A percentile compares a stretch with the other conserved stretches of the same genome.
Conservation (phyloP, 305 asterid species). For the Fraxinus latifolia region DNA sequence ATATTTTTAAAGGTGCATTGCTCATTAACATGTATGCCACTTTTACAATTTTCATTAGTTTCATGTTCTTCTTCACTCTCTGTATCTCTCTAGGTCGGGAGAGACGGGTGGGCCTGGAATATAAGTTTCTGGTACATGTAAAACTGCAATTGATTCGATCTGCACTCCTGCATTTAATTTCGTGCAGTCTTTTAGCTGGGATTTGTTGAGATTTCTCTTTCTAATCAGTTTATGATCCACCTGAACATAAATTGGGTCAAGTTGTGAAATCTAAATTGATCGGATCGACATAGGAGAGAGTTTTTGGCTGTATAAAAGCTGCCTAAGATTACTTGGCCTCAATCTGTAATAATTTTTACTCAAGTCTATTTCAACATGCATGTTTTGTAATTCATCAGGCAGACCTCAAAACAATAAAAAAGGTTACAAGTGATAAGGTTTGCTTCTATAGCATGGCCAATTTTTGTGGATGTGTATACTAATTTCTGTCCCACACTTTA, state of each 20-base stretch:
- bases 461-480: background rate
- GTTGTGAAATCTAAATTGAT: background rate
- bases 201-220: background rate
- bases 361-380: background rate
- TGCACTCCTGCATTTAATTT: background rate
- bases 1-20: conserved; percentile 61
- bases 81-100: conserved; percentile 5
- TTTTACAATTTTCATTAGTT: background rate
- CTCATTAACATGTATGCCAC: background rate
- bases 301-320: background rate
- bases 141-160: background rate
- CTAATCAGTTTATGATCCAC: background rate
- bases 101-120: background rate
- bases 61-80: background rate
- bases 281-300: background rate
- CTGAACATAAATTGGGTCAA: background rate
- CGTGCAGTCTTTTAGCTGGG: background rate
- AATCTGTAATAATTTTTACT: background rate
- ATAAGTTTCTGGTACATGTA: background rate
- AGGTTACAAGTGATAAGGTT: background rate
- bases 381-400: background rate
- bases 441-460: background rate
- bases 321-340: background rate
- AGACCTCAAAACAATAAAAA: background rate
- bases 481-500: background rate